Percentiles rank a stretch among this genome's conserved stretches.
These are phyloP conservation scores for Acacia concinna DNA, from an alignment of 331 rosid species.

Conservation along the genomic window DNA sequence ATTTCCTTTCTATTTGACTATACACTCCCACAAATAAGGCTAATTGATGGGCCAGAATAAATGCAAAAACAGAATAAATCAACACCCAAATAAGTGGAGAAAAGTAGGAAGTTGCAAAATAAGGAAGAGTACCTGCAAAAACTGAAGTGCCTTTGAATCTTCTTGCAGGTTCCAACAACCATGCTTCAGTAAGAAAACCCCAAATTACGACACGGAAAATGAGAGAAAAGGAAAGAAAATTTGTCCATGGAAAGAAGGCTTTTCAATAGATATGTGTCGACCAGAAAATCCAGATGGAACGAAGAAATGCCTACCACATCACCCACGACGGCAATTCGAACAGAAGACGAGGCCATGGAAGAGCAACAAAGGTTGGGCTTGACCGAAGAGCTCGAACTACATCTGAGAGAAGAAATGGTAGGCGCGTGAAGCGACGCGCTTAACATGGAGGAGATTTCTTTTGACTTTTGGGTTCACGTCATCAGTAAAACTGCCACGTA, in stretches of 20 bases:
- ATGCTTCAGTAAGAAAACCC: conserved; percentile 53
- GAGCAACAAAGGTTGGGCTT: conserved; percentile 33
- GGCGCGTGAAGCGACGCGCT: conserved; percentile 50
- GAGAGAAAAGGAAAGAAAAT: not conserved
- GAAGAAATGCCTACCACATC: conserved; percentile 60
- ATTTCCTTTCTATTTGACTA: conserved; percentile 1
- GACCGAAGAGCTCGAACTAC: conserved; percentile 13
- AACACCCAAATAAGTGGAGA: not conserved
- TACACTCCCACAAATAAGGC: not conserved
- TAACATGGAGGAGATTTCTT: conserved; percentile 28
- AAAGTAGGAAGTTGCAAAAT: not conserved
- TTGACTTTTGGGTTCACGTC: not conserved
- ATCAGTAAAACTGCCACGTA: not conserved
- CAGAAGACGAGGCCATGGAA: conserved; percentile 61
- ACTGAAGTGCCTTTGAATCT: conserved; percentile 71
- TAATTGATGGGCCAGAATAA: conserved; percentile 1
- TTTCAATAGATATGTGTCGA: not conserved
- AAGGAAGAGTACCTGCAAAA: conserved; percentile 50
- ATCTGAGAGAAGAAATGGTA: conserved; percentile 14
- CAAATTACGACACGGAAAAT: not conserved
- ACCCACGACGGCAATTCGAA: conserved; percentile 71
- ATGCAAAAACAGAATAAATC: not conserved
- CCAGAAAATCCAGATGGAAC: not conserved
- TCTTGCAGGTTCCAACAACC: conserved; percentile 71
- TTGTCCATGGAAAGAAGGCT: not conserved